Evolutionary conservation across 306 rosid genomes (phyloP).

Genomic region (Prunus salicina): DNA sequence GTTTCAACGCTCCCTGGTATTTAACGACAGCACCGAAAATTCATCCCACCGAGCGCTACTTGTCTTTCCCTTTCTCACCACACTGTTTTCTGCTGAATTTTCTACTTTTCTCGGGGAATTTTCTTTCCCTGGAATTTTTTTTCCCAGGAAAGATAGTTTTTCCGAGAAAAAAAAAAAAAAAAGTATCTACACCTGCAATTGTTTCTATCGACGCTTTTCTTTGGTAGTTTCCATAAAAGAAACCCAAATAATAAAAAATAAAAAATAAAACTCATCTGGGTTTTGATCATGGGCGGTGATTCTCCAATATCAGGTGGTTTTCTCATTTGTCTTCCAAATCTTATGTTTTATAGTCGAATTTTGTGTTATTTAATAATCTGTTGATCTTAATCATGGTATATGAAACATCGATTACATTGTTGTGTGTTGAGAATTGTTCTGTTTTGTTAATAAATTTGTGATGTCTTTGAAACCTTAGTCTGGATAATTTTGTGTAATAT

Average conservation of each 20-base stretch:
- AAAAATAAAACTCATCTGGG: background rate
- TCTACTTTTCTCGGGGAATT: background rate
- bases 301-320: conserved; percentile 12
- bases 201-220: conserved; percentile 1
- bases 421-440: background rate
- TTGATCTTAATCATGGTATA: background rate
- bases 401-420: background rate
- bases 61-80: background rate
- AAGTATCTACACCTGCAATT: background rate
- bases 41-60: too few relatives aligned
- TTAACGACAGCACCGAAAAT: too few relatives aligned
- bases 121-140: background rate
- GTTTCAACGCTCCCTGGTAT: too few relatives aligned
- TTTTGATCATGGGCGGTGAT: conserved; percentile 16
- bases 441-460: background rate
- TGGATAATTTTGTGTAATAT: background rate
- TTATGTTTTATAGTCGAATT: background rate
- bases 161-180: background rate
- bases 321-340: background rate
- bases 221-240: background rate
- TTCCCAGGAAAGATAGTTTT: background rate
- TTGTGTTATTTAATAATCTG: background rate
- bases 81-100: background rate
- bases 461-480: background rate
- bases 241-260: background rate